Evolutionary conservation across 2,329 filamentous ascomycete genomes (phyloP).

Genomic region (Chalara sp.): DNA sequence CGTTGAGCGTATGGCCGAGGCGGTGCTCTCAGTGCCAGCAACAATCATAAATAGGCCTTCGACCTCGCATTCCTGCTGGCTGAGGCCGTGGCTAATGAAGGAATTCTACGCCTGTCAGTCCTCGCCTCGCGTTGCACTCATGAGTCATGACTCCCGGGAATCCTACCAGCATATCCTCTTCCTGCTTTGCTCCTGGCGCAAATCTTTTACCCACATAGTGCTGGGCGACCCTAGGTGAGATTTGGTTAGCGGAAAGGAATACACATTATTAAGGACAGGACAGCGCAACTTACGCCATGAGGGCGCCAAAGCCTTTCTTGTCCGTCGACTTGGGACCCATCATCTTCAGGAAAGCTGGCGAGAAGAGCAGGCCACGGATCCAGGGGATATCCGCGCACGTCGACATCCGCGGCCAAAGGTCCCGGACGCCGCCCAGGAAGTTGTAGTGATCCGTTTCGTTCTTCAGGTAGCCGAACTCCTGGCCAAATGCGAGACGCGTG

Average conservation of each 20-base stretch:
- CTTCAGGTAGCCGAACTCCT: constrained; percentile 40
- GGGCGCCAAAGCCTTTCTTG: constrained; percentile 30
- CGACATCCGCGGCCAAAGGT: too few species aligned
- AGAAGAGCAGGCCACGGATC: too few species aligned
- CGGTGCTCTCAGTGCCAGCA: constrained; percentile 51
- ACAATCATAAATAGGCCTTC: constrained; percentile 24
- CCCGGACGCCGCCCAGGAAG: too few species aligned
- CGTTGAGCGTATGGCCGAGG: constrained; percentile 38
- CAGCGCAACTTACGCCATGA: constrained; percentile 35
- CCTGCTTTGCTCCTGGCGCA: too few species aligned
- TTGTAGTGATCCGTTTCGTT: too few species aligned
- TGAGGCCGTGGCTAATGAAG: constrained; percentile 34
- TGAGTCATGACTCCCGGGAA: too few species aligned
- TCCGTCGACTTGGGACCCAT: constrained; percentile 35
- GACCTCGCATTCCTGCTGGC: constrained; percentile 8
- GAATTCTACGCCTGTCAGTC: constrained; percentile 48
- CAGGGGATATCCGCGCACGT: too few species aligned
- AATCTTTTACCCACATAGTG: too few species aligned
- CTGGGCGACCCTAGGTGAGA: constrained; percentile 33
- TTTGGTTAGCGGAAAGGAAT: too few species aligned
- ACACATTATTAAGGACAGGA: too few species aligned
- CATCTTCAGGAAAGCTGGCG: too few species aligned
- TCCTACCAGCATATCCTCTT: too few species aligned
- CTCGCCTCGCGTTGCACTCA: constrained; percentile 30
- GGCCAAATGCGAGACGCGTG: constrained; percentile 42